phyloP scores from a whole-genome alignment of 2,329 filamentous ascomycete species.

The Microcyclospora tardicrescens region DNA sequence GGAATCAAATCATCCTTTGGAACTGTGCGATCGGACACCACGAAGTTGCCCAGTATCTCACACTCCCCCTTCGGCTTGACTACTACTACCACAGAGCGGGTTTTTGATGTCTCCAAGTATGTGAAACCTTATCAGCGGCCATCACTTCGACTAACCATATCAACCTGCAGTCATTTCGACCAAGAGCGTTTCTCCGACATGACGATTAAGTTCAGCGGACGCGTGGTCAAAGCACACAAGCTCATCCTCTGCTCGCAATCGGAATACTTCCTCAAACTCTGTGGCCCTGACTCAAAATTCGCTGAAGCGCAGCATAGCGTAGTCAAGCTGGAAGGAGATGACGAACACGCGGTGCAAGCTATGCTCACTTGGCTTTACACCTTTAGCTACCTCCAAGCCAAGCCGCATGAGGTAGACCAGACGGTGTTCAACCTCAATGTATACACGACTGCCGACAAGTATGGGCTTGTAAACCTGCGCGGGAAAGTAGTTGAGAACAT shows the following conservation, averaged over 20 bases:
- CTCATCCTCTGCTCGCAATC: slow-evolving; percentile 5
- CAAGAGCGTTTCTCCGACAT: slow-evolving; percentile 5
- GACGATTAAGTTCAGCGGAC: slow-evolving; percentile 1
- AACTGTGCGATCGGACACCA: too few species aligned
- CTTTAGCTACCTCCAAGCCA: slow-evolving; percentile 3
- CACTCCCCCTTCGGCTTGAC: too few species aligned
- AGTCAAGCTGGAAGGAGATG: slow-evolving; percentile 4
- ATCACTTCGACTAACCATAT: neutral
- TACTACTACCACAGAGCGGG: neutral
- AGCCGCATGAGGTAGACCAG: too few species aligned
- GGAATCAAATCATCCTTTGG: too few species aligned
- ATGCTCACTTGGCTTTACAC: slow-evolving; percentile 7
- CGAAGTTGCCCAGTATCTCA: too few species aligned
- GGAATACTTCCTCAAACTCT: slow-evolving; percentile 2
- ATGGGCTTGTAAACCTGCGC: neutral
- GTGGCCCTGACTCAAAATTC: neutral
- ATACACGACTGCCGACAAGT: slow-evolving; percentile 4
- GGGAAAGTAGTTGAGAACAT: too few species aligned
- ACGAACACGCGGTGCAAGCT: slow-evolving; percentile 3
- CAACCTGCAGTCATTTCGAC: slow-evolving; percentile 1
- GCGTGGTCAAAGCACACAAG: slow-evolving; percentile 1
- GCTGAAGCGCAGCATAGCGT: neutral
- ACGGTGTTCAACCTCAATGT: slow-evolving; percentile 5
- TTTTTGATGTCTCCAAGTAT: slow-evolving; percentile 1
- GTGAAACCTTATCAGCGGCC: neutral